Conservation (phyloP, 257 asterid species). For the Plantago ovata region DNA sequence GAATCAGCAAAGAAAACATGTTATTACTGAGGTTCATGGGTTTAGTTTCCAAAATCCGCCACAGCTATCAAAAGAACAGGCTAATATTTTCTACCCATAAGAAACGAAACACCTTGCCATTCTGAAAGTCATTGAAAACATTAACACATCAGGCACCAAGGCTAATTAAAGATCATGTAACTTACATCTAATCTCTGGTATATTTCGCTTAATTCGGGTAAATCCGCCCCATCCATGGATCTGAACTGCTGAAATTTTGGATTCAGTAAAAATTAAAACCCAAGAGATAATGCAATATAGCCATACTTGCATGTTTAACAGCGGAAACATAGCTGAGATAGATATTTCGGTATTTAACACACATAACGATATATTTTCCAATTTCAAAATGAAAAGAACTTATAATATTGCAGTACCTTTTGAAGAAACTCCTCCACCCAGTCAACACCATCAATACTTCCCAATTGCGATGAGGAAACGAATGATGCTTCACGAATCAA, state of each 20-base stretch:
- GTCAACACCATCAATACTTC: slow-evolving; percentile 61
- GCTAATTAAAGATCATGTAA: neutral
- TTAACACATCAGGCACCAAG: neutral
- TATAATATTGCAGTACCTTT: slow-evolving; percentile 46
- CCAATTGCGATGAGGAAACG: slow-evolving; percentile 78
- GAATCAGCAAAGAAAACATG: slow-evolving; percentile 11
- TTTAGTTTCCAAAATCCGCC: slow-evolving; percentile 17
- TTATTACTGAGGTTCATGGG: neutral
- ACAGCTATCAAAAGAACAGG: slow-evolving; percentile 2
- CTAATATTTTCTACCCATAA: neutral
- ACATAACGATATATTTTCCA: neutral
- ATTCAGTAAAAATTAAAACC: slow-evolving; percentile 14
- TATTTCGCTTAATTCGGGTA: slow-evolving; percentile 65
- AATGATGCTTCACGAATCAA: slow-evolving; percentile 48
- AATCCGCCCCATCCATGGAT: slow-evolving; percentile 66
- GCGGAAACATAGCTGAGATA: slow-evolving; percentile 17
- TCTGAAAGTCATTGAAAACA: neutral
- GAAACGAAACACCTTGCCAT: neutral
- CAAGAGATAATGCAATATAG: slow-evolving; percentile 15
- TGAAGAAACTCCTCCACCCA: slow-evolving; percentile 94
- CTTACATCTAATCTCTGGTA: slow-evolving; percentile 58
- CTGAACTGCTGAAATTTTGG: slow-evolving; percentile 58
- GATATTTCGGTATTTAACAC: slow-evolving; percentile 3
- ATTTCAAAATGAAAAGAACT: slow-evolving; percentile 12
- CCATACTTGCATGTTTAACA: slow-evolving; percentile 6